Percentiles rank a stretch among this genome's conserved stretches.
These are phyloP conservation scores for Albatrellus ellisii DNA, from an alignment of 768 basidiomycete genomes.

Conservation along the genomic window DNA sequence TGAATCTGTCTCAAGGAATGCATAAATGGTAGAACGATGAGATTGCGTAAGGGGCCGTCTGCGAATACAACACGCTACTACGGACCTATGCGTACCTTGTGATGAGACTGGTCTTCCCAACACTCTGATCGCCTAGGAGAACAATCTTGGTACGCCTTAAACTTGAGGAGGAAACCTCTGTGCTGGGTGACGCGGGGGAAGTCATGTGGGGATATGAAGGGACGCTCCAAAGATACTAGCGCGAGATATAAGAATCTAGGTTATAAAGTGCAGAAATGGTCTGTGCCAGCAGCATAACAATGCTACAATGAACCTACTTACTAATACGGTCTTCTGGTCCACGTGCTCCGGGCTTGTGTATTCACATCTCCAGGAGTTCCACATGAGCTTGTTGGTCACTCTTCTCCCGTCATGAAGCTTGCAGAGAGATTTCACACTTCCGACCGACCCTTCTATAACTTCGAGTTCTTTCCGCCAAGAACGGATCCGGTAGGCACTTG, in stretches of 20 bases:
- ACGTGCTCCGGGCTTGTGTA: neutral
- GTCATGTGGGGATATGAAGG: too few species aligned
- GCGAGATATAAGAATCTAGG: too few species aligned
- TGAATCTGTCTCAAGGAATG: slow-evolving; percentile 42
- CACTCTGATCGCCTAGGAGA: slow-evolving; percentile 91
- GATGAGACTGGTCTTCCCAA: slow-evolving; percentile 97
- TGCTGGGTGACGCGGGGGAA: slow-evolving; percentile 47
- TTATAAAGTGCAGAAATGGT: too few species aligned
- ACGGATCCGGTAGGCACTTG: slow-evolving; percentile 65
- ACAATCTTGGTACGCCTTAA: slow-evolving; percentile 96
- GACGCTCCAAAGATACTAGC: too few species aligned
- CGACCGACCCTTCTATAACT: slow-evolving; percentile 55
- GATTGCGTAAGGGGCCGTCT: neutral
- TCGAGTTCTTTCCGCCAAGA: slow-evolving; percentile 95
- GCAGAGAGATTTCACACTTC: slow-evolving; percentile 48
- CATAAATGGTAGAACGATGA: neutral
- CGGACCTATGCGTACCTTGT: slow-evolving; percentile 49
- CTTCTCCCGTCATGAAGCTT: slow-evolving; percentile 44
- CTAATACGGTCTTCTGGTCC: too few species aligned
- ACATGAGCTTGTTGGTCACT: neutral
- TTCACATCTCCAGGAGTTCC: neutral
- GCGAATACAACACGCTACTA: slow-evolving; percentile 3
- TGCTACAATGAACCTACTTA: too few species aligned
- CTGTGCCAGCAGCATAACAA: too few species aligned
- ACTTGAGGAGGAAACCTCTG: slow-evolving; percentile 79